A percentile compares a stretch with the other conserved stretches of the same genome.
phyloP scores from a whole-genome alignment of 2,329 filamentous ascomycete species.

The Gremmenia infestans region DNA sequence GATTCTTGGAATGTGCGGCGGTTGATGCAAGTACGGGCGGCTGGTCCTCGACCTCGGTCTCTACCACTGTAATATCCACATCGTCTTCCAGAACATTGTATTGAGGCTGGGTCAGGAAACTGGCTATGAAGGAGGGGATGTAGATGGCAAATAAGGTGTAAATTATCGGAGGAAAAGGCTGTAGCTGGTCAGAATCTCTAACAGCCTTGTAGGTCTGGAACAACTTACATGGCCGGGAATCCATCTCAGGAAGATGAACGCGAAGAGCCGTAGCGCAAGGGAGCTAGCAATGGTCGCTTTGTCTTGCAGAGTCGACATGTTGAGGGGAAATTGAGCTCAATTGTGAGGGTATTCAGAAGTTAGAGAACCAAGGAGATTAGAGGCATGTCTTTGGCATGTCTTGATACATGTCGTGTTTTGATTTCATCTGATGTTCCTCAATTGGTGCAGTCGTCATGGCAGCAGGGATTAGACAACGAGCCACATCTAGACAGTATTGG shows the following conservation, averaged over 20 bases:
- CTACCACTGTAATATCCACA: slow-evolving; percentile 50
- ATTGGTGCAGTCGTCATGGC: background rate
- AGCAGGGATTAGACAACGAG: background rate
- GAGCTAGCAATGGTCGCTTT: slow-evolving; percentile 37
- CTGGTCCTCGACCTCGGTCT: slow-evolving; percentile 38
- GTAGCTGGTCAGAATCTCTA: slow-evolving; percentile 1
- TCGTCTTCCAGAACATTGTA: slow-evolving; percentile 55
- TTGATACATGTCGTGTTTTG: background rate
- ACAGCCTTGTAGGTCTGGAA: background rate
- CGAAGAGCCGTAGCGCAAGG: slow-evolving; percentile 42
- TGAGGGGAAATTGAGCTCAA: background rate
- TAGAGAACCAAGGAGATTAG: background rate
- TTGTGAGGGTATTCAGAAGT: background rate
- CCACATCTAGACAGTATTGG: background rate
- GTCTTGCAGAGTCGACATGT: slow-evolving; percentile 25
- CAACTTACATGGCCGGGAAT: slow-evolving; percentile 32
- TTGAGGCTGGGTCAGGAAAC: slow-evolving; percentile 51
- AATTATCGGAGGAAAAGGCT: slow-evolving; percentile 40
- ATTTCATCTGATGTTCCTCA: background rate
- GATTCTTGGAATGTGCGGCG: slow-evolving; percentile 24
- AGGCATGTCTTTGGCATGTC: background rate
- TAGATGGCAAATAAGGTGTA: slow-evolving; percentile 64
- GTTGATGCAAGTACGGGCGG: slow-evolving; percentile 22
- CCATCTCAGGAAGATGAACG: slow-evolving; percentile 59
- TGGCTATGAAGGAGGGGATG: slow-evolving; percentile 56